Evolutionary conservation across 2,329 filamentous ascomycete species (phyloP), one percentile per base, ranked within the genome.

Genomic region (Trichoderma endophyticum): DNA sequence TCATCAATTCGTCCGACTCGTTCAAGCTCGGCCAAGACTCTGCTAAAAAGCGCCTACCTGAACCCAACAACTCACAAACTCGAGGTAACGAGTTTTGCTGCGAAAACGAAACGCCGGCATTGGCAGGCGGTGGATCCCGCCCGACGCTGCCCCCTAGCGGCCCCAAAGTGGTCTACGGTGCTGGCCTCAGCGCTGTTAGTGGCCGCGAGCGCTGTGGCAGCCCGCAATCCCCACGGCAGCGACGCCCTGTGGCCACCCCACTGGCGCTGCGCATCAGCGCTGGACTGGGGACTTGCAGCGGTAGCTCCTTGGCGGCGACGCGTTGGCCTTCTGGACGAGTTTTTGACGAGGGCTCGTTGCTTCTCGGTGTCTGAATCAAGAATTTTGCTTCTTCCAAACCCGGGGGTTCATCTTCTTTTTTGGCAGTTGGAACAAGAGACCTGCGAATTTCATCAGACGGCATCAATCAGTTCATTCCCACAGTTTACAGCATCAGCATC

Each of bases 291-390:
- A n/a, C 67, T 62, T 54, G 67, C 67, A 62, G 67, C 67, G 39
- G 57, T 62, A 70, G 67, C 57, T 61, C 57, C 67, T 70, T 70
- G 67, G 67, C 67, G 28, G 6, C 34, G 36, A 11, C 30, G 57
- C 57, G 57, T 21, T 60, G 57, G 18, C 21, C 48, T 43, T n/a
- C 6, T 43, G 14, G 18, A 21, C 11, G 48, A 24, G 4, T 12
- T 54, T 57, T 28, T 57, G 30, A 54, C 48, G 18, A 51, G 48
- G 43, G 43, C 39, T 57, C 39, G 12, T 7, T 65, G 12, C 30
- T 51, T 32, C 65, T 32, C 65, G 12, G 14, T 57, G 32, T 18
- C 48, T 54, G 48, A 12, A 54, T 54, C 48, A 24, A 24, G 48
- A 54, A 6, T 54, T 54, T 54, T 43, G 39, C 39, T n/a, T 43